Conservation (phyloP, 768 basidiomycete genomes). For the Sarcodon sp. region DNA sequence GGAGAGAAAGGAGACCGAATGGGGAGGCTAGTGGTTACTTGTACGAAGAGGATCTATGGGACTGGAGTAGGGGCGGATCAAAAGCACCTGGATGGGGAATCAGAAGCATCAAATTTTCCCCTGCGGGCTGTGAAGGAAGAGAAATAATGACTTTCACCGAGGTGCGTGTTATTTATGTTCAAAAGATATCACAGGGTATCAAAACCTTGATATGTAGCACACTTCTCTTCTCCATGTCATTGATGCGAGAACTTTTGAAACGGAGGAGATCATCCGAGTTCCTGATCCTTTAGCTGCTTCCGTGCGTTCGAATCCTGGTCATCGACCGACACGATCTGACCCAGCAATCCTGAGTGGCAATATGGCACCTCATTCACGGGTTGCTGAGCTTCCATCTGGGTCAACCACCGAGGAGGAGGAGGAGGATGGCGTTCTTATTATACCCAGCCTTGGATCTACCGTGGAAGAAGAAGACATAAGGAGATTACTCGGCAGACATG, state of each 20-base stretch:
- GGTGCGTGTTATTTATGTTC: slow-evolving; percentile 27
- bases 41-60: slow-evolving; percentile 51
- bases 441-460: slow-evolving; percentile 41
- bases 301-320: slow-evolving; percentile 5
- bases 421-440: slow-evolving; percentile 40
- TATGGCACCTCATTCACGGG: slow-evolving; percentile 7
- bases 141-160: slow-evolving; percentile 88
- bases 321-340: background rate
- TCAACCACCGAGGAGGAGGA: slow-evolving; percentile 16
- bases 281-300: slow-evolving; percentile 19
- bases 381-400: background rate
- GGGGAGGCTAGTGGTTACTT: slow-evolving; percentile 38
- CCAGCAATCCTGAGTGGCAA: background rate
- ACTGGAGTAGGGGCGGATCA: slow-evolving; percentile 40
- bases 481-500: slow-evolving; percentile 37
- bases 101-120: slow-evolving; percentile 76
- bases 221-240: slow-evolving; percentile 72
- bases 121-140: slow-evolving; percentile 38
- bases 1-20: slow-evolving; percentile 14
- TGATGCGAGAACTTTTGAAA: slow-evolving; percentile 80
- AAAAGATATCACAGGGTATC: background rate
- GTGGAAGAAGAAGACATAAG: slow-evolving; percentile 45
- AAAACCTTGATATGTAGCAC: slow-evolving; percentile 37
- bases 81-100: slow-evolving; percentile 76
- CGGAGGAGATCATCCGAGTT: slow-evolving; percentile 53